Evolutionary conservation across 225 moss, liverwort and hornwort species (phyloP).

Genomic region (Bryum argenteum): DNA sequence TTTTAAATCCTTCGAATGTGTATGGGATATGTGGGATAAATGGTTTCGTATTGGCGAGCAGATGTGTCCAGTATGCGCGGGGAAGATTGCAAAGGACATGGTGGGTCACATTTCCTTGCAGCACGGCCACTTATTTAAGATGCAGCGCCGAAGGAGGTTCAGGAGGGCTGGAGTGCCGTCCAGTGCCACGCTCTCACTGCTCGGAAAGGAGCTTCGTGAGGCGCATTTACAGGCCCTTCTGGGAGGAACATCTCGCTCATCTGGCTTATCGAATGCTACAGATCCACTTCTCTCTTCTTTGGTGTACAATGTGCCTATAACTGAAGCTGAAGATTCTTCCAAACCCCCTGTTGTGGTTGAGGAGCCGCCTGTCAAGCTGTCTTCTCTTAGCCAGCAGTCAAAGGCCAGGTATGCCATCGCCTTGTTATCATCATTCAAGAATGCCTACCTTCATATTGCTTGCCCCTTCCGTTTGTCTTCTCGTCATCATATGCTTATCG

Average conservation of each 20-base stretch:
- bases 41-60: constrained; percentile 16
- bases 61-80: constrained; percentile 64
- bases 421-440: neutral
- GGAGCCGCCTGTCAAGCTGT: constrained; percentile 52
- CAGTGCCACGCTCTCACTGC: constrained; percentile 61
- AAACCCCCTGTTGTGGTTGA: constrained; percentile 42
- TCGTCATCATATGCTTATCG: no score
- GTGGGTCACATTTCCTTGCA: constrained; percentile 63
- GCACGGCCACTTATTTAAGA: constrained; percentile 68
- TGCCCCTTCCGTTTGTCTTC: no score
- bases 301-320: constrained; percentile 60
- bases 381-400: constrained; percentile 58
- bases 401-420: constrained; percentile 40
- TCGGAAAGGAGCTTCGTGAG: constrained; percentile 71
- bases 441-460: neutral
- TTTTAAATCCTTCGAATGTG: no score
- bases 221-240: constrained; percentile 70
- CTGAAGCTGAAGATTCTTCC: constrained; percentile 51
- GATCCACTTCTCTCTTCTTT: constrained; percentile 65
- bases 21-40: no score
- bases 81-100: constrained; percentile 61
- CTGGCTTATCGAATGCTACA: constrained; percentile 38
- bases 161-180: constrained; percentile 64
- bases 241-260: constrained; percentile 49
- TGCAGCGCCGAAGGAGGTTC: constrained; percentile 75